Conservation (phyloP, 352 stramenopile species). For the Phytophthora megakarya region DNA sequence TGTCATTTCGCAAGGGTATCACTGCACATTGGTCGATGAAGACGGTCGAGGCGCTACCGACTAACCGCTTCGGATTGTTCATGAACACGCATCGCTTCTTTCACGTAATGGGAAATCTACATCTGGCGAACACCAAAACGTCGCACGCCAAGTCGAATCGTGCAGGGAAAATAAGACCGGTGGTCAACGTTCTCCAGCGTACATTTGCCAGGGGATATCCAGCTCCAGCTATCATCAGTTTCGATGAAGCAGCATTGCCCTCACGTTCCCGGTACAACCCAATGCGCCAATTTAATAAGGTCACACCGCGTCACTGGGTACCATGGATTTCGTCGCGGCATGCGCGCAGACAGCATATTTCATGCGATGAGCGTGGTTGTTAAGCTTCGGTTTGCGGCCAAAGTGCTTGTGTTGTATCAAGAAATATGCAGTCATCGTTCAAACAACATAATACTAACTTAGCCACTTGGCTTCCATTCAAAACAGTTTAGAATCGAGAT, state of each 20-base stretch:
- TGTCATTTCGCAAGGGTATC: no score
- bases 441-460: no score
- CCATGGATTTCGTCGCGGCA: not conserved
- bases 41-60: not conserved
- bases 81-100: constrained; percentile 1
- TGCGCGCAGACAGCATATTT: not conserved
- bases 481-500: no score
- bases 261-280: not conserved
- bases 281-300: not conserved
- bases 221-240: not conserved
- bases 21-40: not conserved
- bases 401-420: not conserved
- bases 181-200: not conserved
- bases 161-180: not conserved
- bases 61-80: not conserved
- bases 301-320: not conserved
- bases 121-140: constrained; percentile 1
- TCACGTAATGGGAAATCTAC: constrained; percentile 6
- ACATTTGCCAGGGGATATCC: not conserved
- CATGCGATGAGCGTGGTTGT: not conserved
- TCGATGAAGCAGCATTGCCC: not conserved
- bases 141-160: not conserved
- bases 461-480: no score
- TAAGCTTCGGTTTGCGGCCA: no score
- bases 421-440: no score